Evolutionary conservation across 305 asterid genomes (phyloP).

Genomic region (Solanum aculeatissimum): DNA sequence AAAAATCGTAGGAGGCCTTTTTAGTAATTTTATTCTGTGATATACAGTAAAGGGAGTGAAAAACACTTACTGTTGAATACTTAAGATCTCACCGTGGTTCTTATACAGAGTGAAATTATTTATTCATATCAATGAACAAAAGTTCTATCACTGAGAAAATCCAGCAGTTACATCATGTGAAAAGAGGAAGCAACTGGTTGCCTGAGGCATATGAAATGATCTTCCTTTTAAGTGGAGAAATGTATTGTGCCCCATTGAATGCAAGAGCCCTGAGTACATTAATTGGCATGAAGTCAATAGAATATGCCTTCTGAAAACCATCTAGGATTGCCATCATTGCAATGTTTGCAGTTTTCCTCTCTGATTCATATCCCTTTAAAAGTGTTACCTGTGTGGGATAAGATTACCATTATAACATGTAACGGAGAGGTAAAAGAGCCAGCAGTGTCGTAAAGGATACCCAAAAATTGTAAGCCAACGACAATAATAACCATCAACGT

Average conservation of each 20-base stretch:
- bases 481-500: neutral
- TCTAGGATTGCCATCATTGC: conserved; percentile 84
- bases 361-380: conserved; percentile 70
- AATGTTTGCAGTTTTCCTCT: conserved; percentile 71
- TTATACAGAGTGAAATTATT: neutral
- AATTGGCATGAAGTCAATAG: conserved; percentile 72
- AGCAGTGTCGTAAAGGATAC: neutral
- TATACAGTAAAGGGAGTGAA: neutral
- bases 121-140: neutral
- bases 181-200: conserved; percentile 53
- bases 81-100: neutral
- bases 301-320: conserved; percentile 88
- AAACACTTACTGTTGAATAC: neutral
- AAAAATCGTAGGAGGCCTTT: neutral
- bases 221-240: conserved; percentile 65
- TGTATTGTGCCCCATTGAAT: conserved; percentile 63
- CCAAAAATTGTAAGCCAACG: neutral
- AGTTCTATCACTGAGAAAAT: neutral
- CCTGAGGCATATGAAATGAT: conserved; percentile 90
- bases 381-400: conserved; percentile 30
- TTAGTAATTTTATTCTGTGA: neutral
- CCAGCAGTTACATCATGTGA: conserved; percentile 21
- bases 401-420: neutral
- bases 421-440: neutral
- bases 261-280: conserved; percentile 79